Evolutionary conservation across 2,329 filamentous ascomycete species (phyloP), one percentile per base, ranked within the genome.

Genomic region (Orbilia brochopaga): DNA sequence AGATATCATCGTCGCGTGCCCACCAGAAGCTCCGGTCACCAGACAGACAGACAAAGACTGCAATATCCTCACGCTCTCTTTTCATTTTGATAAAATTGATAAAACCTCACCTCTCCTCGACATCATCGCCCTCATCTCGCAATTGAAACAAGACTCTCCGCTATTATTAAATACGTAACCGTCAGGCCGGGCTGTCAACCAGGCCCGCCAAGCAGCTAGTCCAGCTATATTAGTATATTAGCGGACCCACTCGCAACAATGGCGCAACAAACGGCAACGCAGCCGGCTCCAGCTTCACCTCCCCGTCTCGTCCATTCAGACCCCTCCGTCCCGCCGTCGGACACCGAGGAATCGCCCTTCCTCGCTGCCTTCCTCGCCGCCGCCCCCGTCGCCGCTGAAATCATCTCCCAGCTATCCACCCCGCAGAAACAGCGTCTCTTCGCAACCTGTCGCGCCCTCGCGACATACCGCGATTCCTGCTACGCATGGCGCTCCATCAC

Each of bases 401-500:
- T 70, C n/a, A 70, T 64, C 6, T 70, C 66, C n/a, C 66, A 42
- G 6, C 37, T 70, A 10, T 64, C 66, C 17, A 70, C 66, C n/a
- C 46, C 66, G 19, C 57, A 70, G 32, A 63, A 70, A 21, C 59
- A 64, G 17, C 55, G 46, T 40, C 66, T 70, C 55, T 70, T 70
- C 30, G 66, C 59, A 30, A 70, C 59, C 23, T 70, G 66, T 37
- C 32, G 24, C 2, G 66, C 66, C 4, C 59, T 70, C 10, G 37
- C 66, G 2, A 30, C 53, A 10, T 70, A 70, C 40, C 46, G 59
- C n/a, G 54, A 70, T 24, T 63, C 66, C 3, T 70, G 66, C 59
- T 70, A 70, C 54, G 66, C 66, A 51, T 70, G 66, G 66, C 66
- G 59, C 27, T 59, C 53, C 10, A 48, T 70, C 4, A 59, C 66